Base-by-base conservation (phyloP, 129 eudicot species). In the Flaveria robusta region DNA sequence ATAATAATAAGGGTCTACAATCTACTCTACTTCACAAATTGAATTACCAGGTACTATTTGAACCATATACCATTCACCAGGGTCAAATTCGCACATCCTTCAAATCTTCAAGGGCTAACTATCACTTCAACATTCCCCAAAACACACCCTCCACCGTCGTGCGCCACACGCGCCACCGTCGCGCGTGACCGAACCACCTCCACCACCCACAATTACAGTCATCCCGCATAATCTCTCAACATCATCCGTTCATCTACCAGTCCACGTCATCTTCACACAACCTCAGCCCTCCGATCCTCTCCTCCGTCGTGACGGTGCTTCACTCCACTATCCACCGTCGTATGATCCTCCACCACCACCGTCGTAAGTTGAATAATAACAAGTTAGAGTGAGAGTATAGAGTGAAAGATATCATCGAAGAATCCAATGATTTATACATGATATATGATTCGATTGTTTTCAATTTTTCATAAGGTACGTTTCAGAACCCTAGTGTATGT, bases 381-480 rank as follows among this genome's bases (percentile, higher is more conserved):
- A 31, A 74, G 24, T 54, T 2, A n/a, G 70, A 79, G 54, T 5
- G 31, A 51, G 47, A 46, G 56, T 18, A 39, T 31, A 50, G 82
- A 66, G 74, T 51, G 68, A 74, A 37, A 65, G 42, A 60, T 49
- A 55, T 51, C 47, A 7, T 9, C 65, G 75, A 10, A 41, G 68
- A 74, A 74, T 56, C 66, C 76, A 39, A 45, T 66, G 27, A 45
- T 55, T 34, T 34, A 34, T 34, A 34, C 39, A 34, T 75, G 71
- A 37, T 22, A 20, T 24, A 43, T 23, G 43, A 74, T 75, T 43
- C 66, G 55, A 26, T 54, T 50, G n/a, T 23, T 27, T 16, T 51
- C 66, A n/a, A n/a, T n/a, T n/a, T n/a, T n/a, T 47, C 29, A 74
- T 34, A 70, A 81, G 90, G 90, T 86, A 81, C 78, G 81, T 46